phyloP scores from a whole-genome alignment of 2,329 filamentous ascomycete genomes.

The Blastomyces percursus region DNA sequence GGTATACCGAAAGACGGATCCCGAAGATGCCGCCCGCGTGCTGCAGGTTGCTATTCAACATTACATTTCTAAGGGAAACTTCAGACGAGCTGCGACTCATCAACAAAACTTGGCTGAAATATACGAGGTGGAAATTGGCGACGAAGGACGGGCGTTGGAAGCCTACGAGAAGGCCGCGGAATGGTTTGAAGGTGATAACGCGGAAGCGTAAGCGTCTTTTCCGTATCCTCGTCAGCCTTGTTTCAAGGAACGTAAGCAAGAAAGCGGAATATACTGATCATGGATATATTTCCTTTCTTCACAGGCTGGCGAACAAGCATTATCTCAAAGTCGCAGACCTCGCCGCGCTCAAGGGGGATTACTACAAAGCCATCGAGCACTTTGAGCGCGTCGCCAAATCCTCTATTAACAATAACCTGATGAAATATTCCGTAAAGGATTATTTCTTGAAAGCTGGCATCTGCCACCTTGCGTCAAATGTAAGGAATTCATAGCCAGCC shows the following conservation, averaged over 20 bases:
- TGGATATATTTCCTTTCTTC: not conserved
- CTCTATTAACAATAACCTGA: conserved; percentile 77
- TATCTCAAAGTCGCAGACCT: conserved; percentile 88
- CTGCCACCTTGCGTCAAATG: conserved; percentile 64
- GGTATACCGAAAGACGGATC: conserved; percentile 76
- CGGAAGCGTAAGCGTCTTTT: conserved; percentile 54
- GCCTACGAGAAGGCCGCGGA: conserved; percentile 75
- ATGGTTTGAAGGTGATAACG: conserved; percentile 84
- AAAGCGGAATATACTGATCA: not conserved
- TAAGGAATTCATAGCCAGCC: conserved; percentile 16
- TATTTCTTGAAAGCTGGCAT: conserved; percentile 92
- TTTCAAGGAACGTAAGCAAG: not conserved
- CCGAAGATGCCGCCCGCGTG: conserved; percentile 70
- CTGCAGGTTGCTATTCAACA: conserved; percentile 70
- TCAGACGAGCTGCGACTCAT: conserved; percentile 78
- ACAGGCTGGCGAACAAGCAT: conserved; percentile 79
- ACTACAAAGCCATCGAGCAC: conserved; percentile 67
- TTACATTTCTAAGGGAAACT: conserved; percentile 83
- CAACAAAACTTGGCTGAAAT: conserved; percentile 82
- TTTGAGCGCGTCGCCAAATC: conserved; percentile 74
- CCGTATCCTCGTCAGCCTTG: not conserved
- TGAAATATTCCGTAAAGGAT: conserved; percentile 90
- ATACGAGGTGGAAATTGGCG: conserved; percentile 69
- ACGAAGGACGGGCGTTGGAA: conserved; percentile 66
- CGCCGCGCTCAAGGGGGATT: conserved; percentile 69